phyloP scores from a whole-genome alignment of 495 filamentous ascomycete species.

The Penicillium salamii region DNA sequence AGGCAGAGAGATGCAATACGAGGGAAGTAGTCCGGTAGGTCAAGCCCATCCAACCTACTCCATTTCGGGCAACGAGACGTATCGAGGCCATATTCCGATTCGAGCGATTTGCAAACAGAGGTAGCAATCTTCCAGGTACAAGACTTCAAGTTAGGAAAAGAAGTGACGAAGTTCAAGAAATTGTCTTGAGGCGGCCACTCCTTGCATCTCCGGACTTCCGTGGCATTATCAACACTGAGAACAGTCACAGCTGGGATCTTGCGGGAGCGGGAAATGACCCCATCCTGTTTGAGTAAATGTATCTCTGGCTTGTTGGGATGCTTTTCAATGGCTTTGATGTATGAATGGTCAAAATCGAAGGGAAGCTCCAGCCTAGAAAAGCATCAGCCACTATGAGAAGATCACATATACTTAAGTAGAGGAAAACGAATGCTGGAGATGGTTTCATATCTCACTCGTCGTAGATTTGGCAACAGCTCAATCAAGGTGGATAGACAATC shows the following conservation, averaged over 20 bases:
- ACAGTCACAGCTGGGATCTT: not conserved
- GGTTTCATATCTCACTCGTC: not conserved
- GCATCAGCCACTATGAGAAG: not conserved
- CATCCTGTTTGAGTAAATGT: not conserved
- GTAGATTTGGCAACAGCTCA: not conserved
- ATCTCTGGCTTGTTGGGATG: not conserved
- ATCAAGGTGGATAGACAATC: not conserved
- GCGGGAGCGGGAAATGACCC: not conserved
- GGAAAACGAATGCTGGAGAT: too few relatives aligned
- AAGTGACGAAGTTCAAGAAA: not conserved
- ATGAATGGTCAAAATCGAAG: not conserved
- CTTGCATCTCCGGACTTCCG: not conserved
- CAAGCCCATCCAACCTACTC: too few relatives aligned
- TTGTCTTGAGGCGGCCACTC: not conserved
- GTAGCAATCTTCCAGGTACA: not conserved
- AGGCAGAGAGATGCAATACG: not conserved
- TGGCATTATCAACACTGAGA: not conserved
- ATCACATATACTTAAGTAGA: too few relatives aligned
- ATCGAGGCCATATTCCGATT: too few relatives aligned
- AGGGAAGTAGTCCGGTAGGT: too few relatives aligned
- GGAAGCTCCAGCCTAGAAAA: not conserved
- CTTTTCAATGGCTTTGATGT: not conserved
- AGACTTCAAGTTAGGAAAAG: not conserved
- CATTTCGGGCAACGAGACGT: too few relatives aligned
- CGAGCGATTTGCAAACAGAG: too few relatives aligned